Evolutionary conservation across 202 grass and related monocot species (phyloP).

Genomic region (Cymbopogon flexuosus): DNA sequence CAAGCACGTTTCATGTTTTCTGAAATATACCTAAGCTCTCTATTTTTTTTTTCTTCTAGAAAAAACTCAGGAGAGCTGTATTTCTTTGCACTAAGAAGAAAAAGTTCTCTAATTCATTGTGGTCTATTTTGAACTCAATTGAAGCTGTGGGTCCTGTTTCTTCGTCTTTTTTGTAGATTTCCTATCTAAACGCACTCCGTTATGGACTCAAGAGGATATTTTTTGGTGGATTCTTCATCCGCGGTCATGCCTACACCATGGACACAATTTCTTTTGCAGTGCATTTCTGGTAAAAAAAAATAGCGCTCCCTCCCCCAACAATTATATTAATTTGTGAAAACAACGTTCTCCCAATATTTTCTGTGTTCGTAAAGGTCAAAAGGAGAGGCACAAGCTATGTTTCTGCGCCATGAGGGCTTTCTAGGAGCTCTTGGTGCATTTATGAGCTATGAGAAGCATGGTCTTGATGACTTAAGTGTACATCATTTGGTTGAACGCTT

Average conservation of each 20-base stretch:
- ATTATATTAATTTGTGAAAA: background rate
- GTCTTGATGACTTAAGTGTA: conserved; percentile 76
- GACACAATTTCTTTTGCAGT: conserved; percentile 99
- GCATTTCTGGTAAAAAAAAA: conserved; percentile 75
- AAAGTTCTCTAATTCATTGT: background rate
- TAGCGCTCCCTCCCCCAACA: background rate
- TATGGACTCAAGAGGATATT: conserved; percentile 98
- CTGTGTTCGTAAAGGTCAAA: conserved; percentile 65
- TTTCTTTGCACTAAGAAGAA: too few relatives aligned
- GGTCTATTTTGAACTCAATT: background rate
- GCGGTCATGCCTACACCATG: conserved; percentile 98
- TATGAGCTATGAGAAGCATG: conserved; percentile 97
- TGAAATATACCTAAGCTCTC: background rate
- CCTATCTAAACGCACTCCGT: conserved; percentile 93
- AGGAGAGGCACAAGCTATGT: conserved; percentile 86
- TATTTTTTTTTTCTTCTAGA: background rate
- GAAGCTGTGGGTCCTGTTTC: conserved; percentile 21
- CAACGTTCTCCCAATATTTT: background rate
- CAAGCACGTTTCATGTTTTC: background rate
- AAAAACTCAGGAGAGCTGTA: too few relatives aligned
- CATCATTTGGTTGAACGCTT: conserved; percentile 99
- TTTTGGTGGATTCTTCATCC: conserved; percentile 98
- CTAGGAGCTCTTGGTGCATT: conserved; percentile 92
- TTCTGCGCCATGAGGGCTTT: conserved; percentile 94
- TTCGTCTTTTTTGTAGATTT: conserved; percentile 49